Evolutionary conservation across 495 filamentous ascomycete genomes (phyloP).

Genomic region (Venustampulla echinocandica): DNA sequence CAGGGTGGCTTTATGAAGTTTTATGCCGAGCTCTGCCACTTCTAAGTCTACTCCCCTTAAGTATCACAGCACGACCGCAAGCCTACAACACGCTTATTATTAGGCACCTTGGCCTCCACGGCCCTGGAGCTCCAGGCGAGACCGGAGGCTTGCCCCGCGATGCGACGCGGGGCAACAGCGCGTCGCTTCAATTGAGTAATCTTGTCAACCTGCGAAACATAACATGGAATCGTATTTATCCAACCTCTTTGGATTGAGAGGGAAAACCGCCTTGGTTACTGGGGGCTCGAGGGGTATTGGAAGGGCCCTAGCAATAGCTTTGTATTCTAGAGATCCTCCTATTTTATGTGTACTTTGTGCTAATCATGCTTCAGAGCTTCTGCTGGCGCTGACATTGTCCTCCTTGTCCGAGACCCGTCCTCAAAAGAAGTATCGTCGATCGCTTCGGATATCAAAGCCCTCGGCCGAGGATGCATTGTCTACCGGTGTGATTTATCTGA

Average conservation of each 20-base stretch:
- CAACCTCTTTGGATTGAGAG: conserved; percentile 42
- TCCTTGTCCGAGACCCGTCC: conserved; percentile 43
- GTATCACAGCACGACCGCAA: too few relatives aligned
- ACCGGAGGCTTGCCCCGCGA: too few relatives aligned
- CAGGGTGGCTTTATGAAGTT: neutral
- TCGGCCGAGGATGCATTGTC: conserved; percentile 57
- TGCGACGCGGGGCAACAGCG: too few relatives aligned
- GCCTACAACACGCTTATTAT: too few relatives aligned
- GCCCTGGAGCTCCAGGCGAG: too few relatives aligned
- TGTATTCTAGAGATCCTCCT: conserved; percentile 21
- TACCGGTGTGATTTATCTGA: conserved; percentile 63
- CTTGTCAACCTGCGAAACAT: neutral
- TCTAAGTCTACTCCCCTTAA: too few relatives aligned
- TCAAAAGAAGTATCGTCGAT: conserved; percentile 11
- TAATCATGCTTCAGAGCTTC: conserved; percentile 40
- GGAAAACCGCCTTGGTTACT: conserved; percentile 72
- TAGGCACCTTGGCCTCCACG: too few relatives aligned
- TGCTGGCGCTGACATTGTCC: conserved; percentile 70
- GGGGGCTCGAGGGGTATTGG: conserved; percentile 83
- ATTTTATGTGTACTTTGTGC: neutral
- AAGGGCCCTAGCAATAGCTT: conserved; percentile 65
- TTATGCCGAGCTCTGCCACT: neutral
- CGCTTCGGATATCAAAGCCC: conserved; percentile 33
- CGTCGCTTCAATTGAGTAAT: neutral
- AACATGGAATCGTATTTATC: conserved; percentile 2